These are phyloP conservation scores for Coriaria nepalensis DNA, from an alignment of 306 rosid genomes.

Conservation along the genomic window DNA sequence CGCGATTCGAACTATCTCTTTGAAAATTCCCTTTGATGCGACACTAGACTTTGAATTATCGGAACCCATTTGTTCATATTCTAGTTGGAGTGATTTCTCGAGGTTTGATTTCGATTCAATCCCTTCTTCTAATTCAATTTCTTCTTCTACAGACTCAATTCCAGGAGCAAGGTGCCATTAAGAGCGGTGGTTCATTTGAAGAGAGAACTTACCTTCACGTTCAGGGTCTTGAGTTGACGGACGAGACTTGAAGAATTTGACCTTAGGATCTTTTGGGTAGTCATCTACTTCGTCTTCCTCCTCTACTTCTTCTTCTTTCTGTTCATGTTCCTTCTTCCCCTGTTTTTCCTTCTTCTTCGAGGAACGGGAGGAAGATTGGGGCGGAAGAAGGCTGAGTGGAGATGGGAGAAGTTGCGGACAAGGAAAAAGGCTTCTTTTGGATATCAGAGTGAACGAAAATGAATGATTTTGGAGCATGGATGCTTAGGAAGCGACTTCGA, in stretches of 20 bases:
- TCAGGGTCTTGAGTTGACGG: conserved; percentile 38
- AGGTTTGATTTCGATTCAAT: conserved; percentile 14
- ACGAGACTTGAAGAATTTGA: conserved; percentile 48
- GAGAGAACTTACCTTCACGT: conserved; percentile 29
- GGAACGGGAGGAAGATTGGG: conserved; percentile 40
- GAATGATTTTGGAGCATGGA: conserved; percentile 13
- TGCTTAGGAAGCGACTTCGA: conserved; percentile 9
- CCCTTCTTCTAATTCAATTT: conserved; percentile 18
- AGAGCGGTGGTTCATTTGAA: conserved; percentile 36
- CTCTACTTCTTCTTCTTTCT: conserved; percentile 7
- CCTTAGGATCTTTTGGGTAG: conserved; percentile 37
- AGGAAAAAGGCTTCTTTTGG: conserved; percentile 20
- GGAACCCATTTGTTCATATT: conserved; percentile 9
- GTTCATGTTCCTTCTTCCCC: conserved; percentile 8
- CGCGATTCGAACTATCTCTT: conserved; percentile 50
- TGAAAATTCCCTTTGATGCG: conserved; percentile 28
- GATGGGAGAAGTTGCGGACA: conserved; percentile 18
- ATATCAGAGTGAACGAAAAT: conserved; percentile 15
- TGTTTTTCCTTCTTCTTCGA: conserved; percentile 13
- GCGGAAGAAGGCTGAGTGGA: conserved; percentile 17
- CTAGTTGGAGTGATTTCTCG: conserved; percentile 6
- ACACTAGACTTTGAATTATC: conserved; percentile 8
- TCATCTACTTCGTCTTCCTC: conserved; percentile 9
- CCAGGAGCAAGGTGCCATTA: conserved; percentile 49
- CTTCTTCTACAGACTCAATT: conserved; percentile 19